phyloP scores from a whole-genome alignment of 1,284 basidiomycete species.

The Ganoderma sinense region DNA sequence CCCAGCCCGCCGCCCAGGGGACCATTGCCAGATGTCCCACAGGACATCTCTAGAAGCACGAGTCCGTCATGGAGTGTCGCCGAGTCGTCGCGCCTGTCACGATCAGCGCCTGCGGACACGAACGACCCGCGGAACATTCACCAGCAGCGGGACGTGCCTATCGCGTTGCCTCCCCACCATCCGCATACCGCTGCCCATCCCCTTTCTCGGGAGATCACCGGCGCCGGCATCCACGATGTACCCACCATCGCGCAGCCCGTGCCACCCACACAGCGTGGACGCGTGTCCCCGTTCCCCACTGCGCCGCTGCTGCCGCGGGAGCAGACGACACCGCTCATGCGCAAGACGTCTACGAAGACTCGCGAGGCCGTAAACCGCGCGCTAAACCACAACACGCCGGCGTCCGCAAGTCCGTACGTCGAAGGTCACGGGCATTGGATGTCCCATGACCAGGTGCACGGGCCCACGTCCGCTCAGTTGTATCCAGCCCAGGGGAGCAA shows the following conservation, averaged over 20 bases:
- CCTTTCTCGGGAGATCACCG: slow-evolving; percentile 23
- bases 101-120: slow-evolving; percentile 28
- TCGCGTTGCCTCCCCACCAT: slow-evolving; percentile 15
- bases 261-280: slow-evolving; percentile 50
- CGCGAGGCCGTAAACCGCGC: slow-evolving; percentile 25
- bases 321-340: slow-evolving; percentile 35
- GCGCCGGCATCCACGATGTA: slow-evolving; percentile 9
- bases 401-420: slow-evolving; percentile 21
- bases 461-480: slow-evolving; percentile 14
- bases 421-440: slow-evolving; percentile 25
- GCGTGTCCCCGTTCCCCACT: slow-evolving; percentile 58
- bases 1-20: slow-evolving; percentile 60
- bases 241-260: slow-evolving; percentile 39
- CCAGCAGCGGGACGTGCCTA: slow-evolving; percentile 13
- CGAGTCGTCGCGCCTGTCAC: slow-evolving; percentile 29
- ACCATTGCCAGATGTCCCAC: slow-evolving; percentile 54
- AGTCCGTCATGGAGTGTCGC: slow-evolving; percentile 32
- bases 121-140: slow-evolving; percentile 22
- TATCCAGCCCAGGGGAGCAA: background rate
- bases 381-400: slow-evolving; percentile 12
- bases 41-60: slow-evolving; percentile 31
- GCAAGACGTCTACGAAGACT: slow-evolving; percentile 33
- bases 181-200: slow-evolving; percentile 23
- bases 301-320: slow-evolving; percentile 43
- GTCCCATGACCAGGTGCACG: slow-evolving; percentile 12